These are phyloP conservation scores for Phaeosphaeriaceae sp. DNA, from an alignment of 2,329 filamentous ascomycete genomes.

Conservation along the genomic window DNA sequence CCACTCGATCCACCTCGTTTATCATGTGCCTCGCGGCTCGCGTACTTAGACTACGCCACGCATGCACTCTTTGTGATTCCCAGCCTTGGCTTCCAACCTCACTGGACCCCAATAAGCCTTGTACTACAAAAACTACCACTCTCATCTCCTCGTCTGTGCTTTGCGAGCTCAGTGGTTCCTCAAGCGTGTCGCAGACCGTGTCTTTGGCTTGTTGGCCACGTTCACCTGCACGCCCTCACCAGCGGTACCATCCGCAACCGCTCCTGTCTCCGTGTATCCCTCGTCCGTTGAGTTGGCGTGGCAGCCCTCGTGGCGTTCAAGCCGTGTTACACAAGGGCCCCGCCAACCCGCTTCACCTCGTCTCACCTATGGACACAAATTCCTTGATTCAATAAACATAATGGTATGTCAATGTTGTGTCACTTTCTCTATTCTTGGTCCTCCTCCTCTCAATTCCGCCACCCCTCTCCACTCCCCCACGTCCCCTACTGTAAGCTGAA, in stretches of 20 bases:
- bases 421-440: constrained; percentile 44
- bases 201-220: constrained; percentile 34
- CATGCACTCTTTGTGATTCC: constrained; percentile 25
- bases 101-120: constrained; percentile 29
- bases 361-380: constrained; percentile 43
- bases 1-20: constrained; percentile 4
- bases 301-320: constrained; percentile 45
- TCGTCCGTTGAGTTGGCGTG: constrained; percentile 38
- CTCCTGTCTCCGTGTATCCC: constrained; percentile 29
- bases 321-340: constrained; percentile 36
- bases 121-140: constrained; percentile 35
- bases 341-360: constrained; percentile 41
- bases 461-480: constrained; percentile 14
- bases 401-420: constrained; percentile 42
- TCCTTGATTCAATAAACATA: constrained; percentile 43
- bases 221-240: constrained; percentile 33
- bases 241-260: constrained; percentile 32
- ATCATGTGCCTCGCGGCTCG: constrained; percentile 22
- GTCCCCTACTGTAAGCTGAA: constrained; percentile 43
- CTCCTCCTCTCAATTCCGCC: constrained; percentile 26
- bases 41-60: constrained; percentile 18
- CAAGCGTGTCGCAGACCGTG: constrained; percentile 22
- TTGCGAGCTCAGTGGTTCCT: constrained; percentile 29
- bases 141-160: constrained; percentile 18
- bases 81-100: constrained; percentile 25